These are phyloP conservation scores for Udeniomyces megalosporus DNA, from an alignment of 768 basidiomycete species.

Conservation along the genomic window DNA sequence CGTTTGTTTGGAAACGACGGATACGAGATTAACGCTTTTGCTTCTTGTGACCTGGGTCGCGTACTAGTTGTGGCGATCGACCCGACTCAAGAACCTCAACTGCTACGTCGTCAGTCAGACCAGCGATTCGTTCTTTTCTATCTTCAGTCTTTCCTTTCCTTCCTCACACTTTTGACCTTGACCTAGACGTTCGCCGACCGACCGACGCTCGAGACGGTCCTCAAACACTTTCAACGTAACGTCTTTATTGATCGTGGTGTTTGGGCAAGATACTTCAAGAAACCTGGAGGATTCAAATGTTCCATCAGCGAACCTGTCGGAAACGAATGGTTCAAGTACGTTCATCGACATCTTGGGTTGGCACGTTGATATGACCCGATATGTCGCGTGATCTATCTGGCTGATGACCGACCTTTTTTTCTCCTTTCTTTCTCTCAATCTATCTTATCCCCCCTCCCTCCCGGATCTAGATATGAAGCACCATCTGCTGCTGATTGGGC, in stretches of 20 bases:
- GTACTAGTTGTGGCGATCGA: neutral
- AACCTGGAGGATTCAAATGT: neutral
- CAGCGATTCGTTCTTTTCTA: neutral
- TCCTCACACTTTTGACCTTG: neutral
- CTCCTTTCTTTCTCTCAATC: neutral
- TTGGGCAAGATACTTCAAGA: neutral
- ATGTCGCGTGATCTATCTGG: neutral
- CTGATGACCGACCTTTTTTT: neutral
- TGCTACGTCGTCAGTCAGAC: neutral
- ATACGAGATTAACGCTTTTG: neutral
- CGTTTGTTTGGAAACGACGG: neutral
- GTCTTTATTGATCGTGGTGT: neutral
- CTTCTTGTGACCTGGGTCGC: neutral
- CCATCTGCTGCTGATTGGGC: neutral
- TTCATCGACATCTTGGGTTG: too few species aligned
- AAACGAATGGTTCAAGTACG: conserved; percentile 9
- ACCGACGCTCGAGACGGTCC: neutral
- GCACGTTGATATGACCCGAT: too few species aligned
- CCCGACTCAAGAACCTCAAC: conserved; percentile 4
- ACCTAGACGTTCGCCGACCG: neutral
- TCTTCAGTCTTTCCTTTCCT: neutral
- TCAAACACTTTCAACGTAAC: neutral
- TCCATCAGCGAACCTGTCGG: neutral
- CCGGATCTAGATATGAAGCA: neutral
- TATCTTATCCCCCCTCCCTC: neutral